Evolutionary conservation across 2,329 filamentous ascomycete genomes (phyloP).

Genomic region (Cytospora chrysosperma): DNA sequence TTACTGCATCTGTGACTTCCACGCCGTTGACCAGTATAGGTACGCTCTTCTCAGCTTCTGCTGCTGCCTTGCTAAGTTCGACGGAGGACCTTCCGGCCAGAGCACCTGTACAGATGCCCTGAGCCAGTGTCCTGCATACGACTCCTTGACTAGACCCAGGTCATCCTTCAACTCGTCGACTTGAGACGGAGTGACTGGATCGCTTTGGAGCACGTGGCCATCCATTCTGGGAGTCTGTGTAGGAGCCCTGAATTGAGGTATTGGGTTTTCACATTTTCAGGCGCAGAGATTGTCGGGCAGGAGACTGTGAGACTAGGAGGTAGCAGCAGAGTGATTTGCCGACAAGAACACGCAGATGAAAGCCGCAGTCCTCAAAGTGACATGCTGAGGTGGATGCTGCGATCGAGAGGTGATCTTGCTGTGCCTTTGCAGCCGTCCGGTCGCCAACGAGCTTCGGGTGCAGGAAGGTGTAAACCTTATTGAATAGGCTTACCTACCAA

Average conservation of each 20-base stretch:
- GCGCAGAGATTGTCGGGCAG: neutral
- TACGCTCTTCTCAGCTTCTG: neutral
- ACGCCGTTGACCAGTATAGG: neutral
- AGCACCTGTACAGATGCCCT: neutral
- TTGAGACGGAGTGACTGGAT: slow-evolving; percentile 2
- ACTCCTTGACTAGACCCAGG: neutral
- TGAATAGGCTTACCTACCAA: no score
- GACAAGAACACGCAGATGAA: no score
- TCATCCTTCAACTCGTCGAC: neutral
- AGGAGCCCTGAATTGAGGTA: no score
- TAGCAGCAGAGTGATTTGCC: no score
- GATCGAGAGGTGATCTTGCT: no score
- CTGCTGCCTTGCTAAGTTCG: neutral
- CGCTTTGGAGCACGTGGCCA: neutral
- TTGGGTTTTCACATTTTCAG: no score
- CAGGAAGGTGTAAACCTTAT: no score
- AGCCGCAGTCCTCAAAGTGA: no score
- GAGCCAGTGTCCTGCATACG: neutral
- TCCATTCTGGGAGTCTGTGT: neutral
- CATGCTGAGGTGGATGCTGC: no score
- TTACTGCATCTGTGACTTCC: no score
- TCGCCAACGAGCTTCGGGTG: no score
- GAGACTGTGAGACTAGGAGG: neutral
- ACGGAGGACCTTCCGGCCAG: neutral
- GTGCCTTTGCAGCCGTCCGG: no score